Percentiles rank a stretch among this genome's conserved stretches.
These are phyloP conservation scores for Bombardia bombarda DNA, from an alignment of 495 filamentous ascomycete genomes.

Conservation along the genomic window DNA sequence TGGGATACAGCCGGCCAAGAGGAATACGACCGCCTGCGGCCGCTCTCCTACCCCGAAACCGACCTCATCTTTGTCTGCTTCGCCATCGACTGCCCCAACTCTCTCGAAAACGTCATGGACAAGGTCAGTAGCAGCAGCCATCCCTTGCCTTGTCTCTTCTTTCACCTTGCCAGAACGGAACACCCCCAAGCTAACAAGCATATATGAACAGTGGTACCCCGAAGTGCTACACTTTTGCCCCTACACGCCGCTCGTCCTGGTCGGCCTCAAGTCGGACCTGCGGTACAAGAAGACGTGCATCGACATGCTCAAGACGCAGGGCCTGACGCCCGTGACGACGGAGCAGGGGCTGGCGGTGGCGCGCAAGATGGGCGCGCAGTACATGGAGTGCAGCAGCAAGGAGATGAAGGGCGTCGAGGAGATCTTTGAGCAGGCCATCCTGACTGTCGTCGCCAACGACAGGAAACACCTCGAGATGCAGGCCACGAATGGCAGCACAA, in stretches of 20 bases:
- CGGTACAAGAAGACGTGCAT: conserved; percentile 91
- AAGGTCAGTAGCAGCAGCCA: conserved; percentile 59
- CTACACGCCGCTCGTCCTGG: conserved; percentile 88
- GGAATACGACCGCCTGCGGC: conserved; percentile 93
- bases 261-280: conserved; percentile 94
- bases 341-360: conserved; percentile 86
- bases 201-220: conserved; percentile 76
- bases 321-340: conserved; percentile 84
- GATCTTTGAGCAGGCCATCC: conserved; percentile 84
- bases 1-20: conserved; percentile 99
- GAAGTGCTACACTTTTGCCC: conserved; percentile 99
- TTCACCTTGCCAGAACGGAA: not conserved
- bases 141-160: not conserved
- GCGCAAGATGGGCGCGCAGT: conserved; percentile 82
- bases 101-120: conserved; percentile 95
- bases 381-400: conserved; percentile 97
- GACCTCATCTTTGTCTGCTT: conserved; percentile 98
- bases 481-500: conserved; percentile 19
- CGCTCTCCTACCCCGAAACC: conserved; percentile 94
- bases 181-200: conserved; percentile 4
- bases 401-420: conserved; percentile 94
- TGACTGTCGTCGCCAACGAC: conserved; percentile 72
- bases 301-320: conserved; percentile 96
- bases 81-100: conserved; percentile 97
- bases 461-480: conserved; percentile 39